Base-by-base conservation (phyloP, 129 eudicot species). In the Tagetes erecta region DNA sequence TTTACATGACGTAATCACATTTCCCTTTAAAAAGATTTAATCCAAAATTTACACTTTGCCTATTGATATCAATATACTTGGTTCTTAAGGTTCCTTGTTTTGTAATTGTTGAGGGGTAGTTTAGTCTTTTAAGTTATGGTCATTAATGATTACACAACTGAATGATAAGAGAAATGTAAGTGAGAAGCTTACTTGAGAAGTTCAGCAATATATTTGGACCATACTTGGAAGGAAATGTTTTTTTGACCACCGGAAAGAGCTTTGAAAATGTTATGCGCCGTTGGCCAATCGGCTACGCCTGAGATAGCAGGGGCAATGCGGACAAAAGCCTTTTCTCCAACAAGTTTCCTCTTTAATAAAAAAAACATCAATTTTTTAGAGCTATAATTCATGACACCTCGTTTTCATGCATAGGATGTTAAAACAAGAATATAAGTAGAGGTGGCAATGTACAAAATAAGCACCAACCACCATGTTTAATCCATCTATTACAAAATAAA, bases 271-370 rank as follows among this genome's bases (percentile, higher is more conserved):
- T 90, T 90, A 72, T 94, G 96, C 35, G 76, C 97, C 6, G 99
- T 94, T 44, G 91, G 62, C 83, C 86, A 77, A 85, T 94, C 99
- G 82, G 99, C 99, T 67, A 94, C 82, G 53, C 99, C 99, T 31
- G 96, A 83, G 80, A 94, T 82, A 83, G 99, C 97, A 70, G 99
- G 97, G 67, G 96, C 97, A 47, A 94, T 86, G 70, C 97, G 99
- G 76, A 90, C 64, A 77, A 94, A 94, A 70, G 99, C 99, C 73
- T 88, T 86, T 81, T 91, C 88, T 71, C 87, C 88, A 58, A 94
- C 93, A 42, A 88, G 80, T 79, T 85, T 83, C 80, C 69, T 78
- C 99, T 94, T 59, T 64, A 83, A 70, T 39, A 51, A 76, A 79
- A 42, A 70, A 34, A 33, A 45, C 68, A 55, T 9, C 14, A 38